Percentiles rank a stretch among this genome's conserved stretches.
phyloP scores from a whole-genome alignment of 2,329 filamentous ascomycete genomes.

The Dichotomopilus funicola region DNA sequence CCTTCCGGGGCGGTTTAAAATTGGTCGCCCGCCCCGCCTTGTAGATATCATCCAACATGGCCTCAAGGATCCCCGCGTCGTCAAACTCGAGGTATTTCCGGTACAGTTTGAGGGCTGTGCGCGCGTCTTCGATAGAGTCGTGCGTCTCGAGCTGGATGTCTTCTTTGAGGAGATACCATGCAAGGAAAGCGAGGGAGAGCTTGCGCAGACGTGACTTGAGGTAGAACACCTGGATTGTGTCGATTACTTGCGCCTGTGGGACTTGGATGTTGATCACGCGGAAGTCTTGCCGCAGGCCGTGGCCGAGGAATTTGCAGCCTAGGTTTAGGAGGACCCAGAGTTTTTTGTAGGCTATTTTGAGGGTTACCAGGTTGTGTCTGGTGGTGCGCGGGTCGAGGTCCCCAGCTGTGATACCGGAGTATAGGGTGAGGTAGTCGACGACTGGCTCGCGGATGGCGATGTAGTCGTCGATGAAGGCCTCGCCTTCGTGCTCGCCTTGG shows the following conservation, averaged over 20 bases:
- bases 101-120: conserved; percentile 82
- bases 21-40: conserved; percentile 39
- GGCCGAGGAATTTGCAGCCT: conserved; percentile 87
- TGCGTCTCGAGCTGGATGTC: conserved; percentile 90
- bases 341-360: conserved; percentile 96
- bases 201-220: conserved; percentile 75
- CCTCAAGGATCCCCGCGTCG: conserved; percentile 75
- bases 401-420: conserved; percentile 80
- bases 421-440: conserved; percentile 90
- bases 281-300: conserved; percentile 91
- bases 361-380: conserved; percentile 72
- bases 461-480: conserved; percentile 95
- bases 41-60: conserved; percentile 85
- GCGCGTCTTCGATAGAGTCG: conserved; percentile 91
- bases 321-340: conserved; percentile 94
- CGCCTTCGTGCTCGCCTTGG: conserved; percentile 66
- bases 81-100: conserved; percentile 85
- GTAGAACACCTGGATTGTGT: conserved; percentile 89
- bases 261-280: conserved; percentile 98
- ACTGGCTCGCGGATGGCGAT: conserved; percentile 86
- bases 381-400: conserved; percentile 77
- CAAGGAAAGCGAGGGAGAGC: conserved; percentile 82
- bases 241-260: conserved; percentile 81
- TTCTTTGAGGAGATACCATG: conserved; percentile 85
- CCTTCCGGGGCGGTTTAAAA: conserved; percentile 45